These are phyloP conservation scores for Diplogelasinospora grovesii DNA, from an alignment of 495 filamentous ascomycete genomes.

Conservation along the genomic window DNA sequence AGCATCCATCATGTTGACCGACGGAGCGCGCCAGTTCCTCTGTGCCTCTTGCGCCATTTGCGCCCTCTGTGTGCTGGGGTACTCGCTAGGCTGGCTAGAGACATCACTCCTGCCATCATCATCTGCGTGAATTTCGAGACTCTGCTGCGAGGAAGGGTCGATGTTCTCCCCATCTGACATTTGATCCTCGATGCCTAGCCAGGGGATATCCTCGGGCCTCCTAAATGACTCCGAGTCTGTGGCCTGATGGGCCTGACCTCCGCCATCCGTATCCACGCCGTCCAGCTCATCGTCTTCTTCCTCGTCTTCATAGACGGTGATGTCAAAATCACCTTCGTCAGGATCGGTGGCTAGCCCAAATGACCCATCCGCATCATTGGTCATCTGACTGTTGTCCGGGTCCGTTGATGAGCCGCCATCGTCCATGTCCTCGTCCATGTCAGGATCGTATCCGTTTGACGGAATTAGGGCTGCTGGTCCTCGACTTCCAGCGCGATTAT, in stretches of 20 bases:
- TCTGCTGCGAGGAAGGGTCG: slow-evolving; percentile 20
- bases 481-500: slow-evolving; percentile 16
- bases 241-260: slow-evolving; percentile 1
- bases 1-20: too few species aligned
- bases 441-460: slow-evolving; percentile 14
- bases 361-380: slow-evolving; percentile 5
- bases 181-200: slow-evolving; percentile 39
- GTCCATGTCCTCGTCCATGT: slow-evolving; percentile 16
- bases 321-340: slow-evolving; percentile 16
- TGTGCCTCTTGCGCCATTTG: too few species aligned
- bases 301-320: slow-evolving; percentile 25
- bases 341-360: not conserved
- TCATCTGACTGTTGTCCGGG: slow-evolving; percentile 20
- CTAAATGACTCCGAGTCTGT: not conserved
- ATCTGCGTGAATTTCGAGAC: slow-evolving; percentile 16
- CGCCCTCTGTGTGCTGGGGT: slow-evolving; percentile 18
- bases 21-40: too few species aligned
- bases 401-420: slow-evolving; percentile 27
- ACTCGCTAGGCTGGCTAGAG: slow-evolving; percentile 26
- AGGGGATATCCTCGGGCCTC: slow-evolving; percentile 36
- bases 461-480: slow-evolving; percentile 1
- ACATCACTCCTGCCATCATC: slow-evolving; percentile 5
- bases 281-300: slow-evolving; percentile 31
- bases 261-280: slow-evolving; percentile 26
- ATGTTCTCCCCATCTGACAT: slow-evolving; percentile 36